Evolutionary conservation across 768 basidiomycete species (phyloP).

Genomic region (Gloeostereum incarnatum): DNA sequence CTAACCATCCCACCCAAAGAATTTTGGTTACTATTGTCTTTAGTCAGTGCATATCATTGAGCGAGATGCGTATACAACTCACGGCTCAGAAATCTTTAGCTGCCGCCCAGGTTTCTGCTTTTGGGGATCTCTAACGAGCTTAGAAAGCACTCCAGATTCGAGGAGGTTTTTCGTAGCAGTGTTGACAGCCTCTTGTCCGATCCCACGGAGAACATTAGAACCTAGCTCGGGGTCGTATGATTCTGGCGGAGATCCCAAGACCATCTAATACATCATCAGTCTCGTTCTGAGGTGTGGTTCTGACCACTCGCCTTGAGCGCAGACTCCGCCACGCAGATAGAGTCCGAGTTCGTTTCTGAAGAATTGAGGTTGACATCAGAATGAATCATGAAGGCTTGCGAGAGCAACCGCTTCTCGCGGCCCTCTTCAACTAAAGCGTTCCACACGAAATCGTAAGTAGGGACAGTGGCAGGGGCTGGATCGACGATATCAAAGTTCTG

Average conservation of each 20-base stretch:
- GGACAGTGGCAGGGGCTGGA: conserved; percentile 21
- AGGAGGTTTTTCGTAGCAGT: conserved; percentile 52
- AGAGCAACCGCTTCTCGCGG: conserved; percentile 59
- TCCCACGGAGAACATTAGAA: conserved; percentile 42
- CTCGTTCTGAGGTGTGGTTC: neutral
- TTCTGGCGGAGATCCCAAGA: conserved; percentile 63
- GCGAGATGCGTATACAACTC: conserved; percentile 7
- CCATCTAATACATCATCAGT: conserved; percentile 45
- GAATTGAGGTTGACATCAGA: conserved; percentile 26
- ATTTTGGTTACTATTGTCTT: conserved; percentile 48
- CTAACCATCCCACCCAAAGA: conserved; percentile 56
- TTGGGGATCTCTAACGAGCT: conserved; percentile 50
- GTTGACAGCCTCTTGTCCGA: conserved; percentile 47
- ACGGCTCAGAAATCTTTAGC: conserved; percentile 71
- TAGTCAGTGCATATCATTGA: neutral
- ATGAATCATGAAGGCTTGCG: conserved; percentile 42
- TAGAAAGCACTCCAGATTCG: conserved; percentile 56
- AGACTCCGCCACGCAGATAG: conserved; percentile 49
- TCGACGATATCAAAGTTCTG: conserved; percentile 43
- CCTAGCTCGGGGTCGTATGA: conserved; percentile 55
- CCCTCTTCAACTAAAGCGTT: conserved; percentile 62
- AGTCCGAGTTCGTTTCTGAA: conserved; percentile 23
- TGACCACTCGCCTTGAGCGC: conserved; percentile 51
- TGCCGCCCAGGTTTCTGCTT: conserved; percentile 64
- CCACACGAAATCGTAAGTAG: conserved; percentile 72